Percentiles rank a stretch among this genome's conserved stretches.
phyloP scores from a whole-genome alignment of 2,329 filamentous ascomycete species.

The Alternaria consortialis region DNA sequence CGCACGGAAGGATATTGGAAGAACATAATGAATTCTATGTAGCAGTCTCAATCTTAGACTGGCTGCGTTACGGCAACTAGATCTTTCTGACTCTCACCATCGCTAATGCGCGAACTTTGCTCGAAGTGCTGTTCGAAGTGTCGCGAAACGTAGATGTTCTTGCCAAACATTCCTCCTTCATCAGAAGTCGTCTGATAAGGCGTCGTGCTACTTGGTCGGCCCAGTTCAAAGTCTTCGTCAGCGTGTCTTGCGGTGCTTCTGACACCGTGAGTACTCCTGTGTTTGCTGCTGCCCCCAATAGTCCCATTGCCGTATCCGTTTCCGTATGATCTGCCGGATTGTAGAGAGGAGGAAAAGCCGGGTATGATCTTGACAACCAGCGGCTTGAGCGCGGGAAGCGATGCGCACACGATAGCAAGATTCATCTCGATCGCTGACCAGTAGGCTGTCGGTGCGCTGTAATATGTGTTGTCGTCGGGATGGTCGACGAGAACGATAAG shows the following conservation, averaged over 20 bases:
- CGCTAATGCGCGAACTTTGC: background rate
- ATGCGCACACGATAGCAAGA: constrained; percentile 46
- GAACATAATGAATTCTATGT: background rate
- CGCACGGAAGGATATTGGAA: background rate
- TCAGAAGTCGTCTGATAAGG: constrained; percentile 15
- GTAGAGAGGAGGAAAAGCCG: constrained; percentile 24
- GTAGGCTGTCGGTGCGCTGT: constrained; percentile 33
- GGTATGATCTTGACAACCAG: constrained; percentile 35
- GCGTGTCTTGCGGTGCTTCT: constrained; percentile 8
- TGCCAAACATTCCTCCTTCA: constrained; percentile 15
- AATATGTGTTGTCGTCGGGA: constrained; percentile 32
- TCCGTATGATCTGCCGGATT: constrained; percentile 20
- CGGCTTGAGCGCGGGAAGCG: constrained; percentile 40
- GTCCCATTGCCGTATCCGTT: constrained; percentile 6
- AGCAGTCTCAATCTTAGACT: background rate
- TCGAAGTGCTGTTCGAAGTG: constrained; percentile 12
- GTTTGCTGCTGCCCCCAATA: background rate
- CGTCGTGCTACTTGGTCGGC: constrained; percentile 9
- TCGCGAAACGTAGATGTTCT: constrained; percentile 13
- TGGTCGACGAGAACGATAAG: constrained; percentile 26
- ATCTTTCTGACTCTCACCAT: constrained; percentile 15
- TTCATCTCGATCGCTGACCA: constrained; percentile 47
- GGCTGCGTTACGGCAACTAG: background rate
- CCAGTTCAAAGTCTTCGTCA: constrained; percentile 26
- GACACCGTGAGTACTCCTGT: background rate